These are phyloP conservation scores for Colletotrichum tropicicola DNA, from an alignment of 2,329 filamentous ascomycete genomes.

Conservation along the genomic window DNA sequence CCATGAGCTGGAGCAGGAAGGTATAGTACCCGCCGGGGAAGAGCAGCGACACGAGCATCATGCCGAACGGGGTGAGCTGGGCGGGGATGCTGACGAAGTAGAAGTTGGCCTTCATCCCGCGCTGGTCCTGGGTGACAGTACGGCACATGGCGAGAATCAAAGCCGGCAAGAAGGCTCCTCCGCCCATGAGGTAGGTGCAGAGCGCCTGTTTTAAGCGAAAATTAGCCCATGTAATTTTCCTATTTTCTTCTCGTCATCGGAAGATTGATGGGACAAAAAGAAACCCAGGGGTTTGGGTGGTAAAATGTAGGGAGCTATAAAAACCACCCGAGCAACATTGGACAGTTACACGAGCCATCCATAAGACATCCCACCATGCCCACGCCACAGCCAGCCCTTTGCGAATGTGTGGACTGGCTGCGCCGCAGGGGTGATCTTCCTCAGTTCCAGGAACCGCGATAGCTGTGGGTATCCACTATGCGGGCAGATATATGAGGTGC, in stretches of 20 bases:
- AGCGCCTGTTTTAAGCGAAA: conserved; percentile 52
- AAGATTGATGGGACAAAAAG: conserved; percentile 24
- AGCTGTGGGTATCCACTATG: conserved; percentile 75
- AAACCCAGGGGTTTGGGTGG: conserved; percentile 32
- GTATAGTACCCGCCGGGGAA: conserved; percentile 63
- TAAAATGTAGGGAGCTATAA: conserved; percentile 69
- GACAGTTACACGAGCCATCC: conserved; percentile 70
- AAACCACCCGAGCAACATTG: conserved; percentile 68
- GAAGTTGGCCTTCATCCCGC: conserved; percentile 78
- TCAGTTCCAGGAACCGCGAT: conserved; percentile 86
- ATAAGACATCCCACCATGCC: conserved; percentile 81
- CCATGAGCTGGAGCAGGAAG: conserved; percentile 73
- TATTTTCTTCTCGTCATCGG: conserved; percentile 19
- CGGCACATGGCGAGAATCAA: conserved; percentile 84
- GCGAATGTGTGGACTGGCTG: conserved; percentile 71
- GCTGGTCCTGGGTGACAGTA: conserved; percentile 86
- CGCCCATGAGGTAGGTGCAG: conserved; percentile 61
- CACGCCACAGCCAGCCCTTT: conserved; percentile 71
- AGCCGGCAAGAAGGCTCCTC: conserved; percentile 64
- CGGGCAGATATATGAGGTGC: conserved; percentile 79
- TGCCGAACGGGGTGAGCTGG: conserved; percentile 81
- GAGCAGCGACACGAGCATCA: conserved; percentile 79
- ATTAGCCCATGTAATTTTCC: conserved; percentile 33
- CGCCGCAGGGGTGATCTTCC: conserved; percentile 80
- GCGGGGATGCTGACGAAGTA: conserved; percentile 86